Percentiles rank a stretch among this genome's conserved stretches.
Evolutionary conservation across 2,329 filamentous ascomycete genomes (phyloP).

Genomic region (Stagonosporopsis tanaceti): DNA sequence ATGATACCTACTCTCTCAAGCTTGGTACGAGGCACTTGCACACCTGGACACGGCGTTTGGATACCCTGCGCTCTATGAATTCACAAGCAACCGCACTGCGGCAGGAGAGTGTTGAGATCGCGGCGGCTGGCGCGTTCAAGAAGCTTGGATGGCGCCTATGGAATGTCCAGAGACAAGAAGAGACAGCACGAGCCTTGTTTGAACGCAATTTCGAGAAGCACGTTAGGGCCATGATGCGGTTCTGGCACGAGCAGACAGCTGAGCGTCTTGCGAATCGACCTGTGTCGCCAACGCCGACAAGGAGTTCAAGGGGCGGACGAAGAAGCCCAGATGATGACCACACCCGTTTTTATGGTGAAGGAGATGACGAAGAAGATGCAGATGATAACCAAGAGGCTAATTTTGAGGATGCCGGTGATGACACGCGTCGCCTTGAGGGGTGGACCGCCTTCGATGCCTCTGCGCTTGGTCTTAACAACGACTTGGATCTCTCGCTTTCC

Average conservation of each 20-base stretch:
- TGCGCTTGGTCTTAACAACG: conserved; percentile 36
- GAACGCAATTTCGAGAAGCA: conserved; percentile 64
- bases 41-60: conserved; percentile 35
- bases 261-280: conserved; percentile 35
- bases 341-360: background rate
- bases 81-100: conserved; percentile 57
- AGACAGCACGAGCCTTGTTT: conserved; percentile 62
- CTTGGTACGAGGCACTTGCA: conserved; percentile 43
- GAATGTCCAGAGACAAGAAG: conserved; percentile 59
- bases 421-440: conserved; percentile 43
- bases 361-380: background rate
- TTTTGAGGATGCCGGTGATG: conserved; percentile 31
- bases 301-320: conserved; percentile 23
- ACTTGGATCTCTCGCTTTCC: conserved; percentile 41
- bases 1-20: conserved; percentile 34
- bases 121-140: conserved; percentile 59
- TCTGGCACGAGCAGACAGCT: conserved; percentile 60
- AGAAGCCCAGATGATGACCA: conserved; percentile 17
- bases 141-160: conserved; percentile 67
- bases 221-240: conserved; percentile 62
- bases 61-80: conserved; percentile 40
- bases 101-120: conserved; percentile 56
- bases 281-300: conserved; percentile 30
- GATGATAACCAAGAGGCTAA: conserved; percentile 10
- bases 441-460: conserved; percentile 51